Base-by-base conservation (phyloP, 2,329 filamentous ascomycete species). In the Epichloe typhina region DNA sequence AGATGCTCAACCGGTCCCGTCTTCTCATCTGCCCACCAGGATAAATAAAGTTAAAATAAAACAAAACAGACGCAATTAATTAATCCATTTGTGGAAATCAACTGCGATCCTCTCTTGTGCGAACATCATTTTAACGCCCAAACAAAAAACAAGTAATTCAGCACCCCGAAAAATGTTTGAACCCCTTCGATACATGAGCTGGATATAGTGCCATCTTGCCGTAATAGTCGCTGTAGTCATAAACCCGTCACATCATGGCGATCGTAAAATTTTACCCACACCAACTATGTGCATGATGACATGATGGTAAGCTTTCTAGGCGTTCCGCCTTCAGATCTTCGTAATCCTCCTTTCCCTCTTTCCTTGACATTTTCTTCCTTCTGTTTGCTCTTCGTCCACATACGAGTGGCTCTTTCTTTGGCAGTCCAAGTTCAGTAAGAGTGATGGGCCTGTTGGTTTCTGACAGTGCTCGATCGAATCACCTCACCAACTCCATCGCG, bases 401-500 rank as follows among this genome's bases (percentile, higher is more conserved):
- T 2, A 21, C 31, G 15, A 36, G 3, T 42, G 23, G 31, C 31
- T 40, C 7, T 17, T 37, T 11, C 12, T 47, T 19, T 39, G 15
- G 15, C 21, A 26, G 33, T 37, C 12, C 35, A 31, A n/a, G 37
- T 45, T 26, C 15, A 40, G 21, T 36, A n/a, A n/a, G 35, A 23
- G 3, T 45, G 9, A 2, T 17, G 26, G 4, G 12, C 36, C 31
- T 35, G 37, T 26, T 36, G 36, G 13, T 37, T 38, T 45, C 17
- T 47, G 19, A 52, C 50, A 12, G 57, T 57, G 40, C 66, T 70
- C 37, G 69, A 66, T 47, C 73, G 68, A 44, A 80, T 73, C 46
- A 81, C 72, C 33, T 81, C 77, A 13, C 72, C 75, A 3, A 81
- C 74, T 3, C 77, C 76, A 55, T 81, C 77, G 26, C 77, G 67